phyloP scores from a whole-genome alignment of 148 eudicot genomes.

The Rhododendron kiyosumense region DNA sequence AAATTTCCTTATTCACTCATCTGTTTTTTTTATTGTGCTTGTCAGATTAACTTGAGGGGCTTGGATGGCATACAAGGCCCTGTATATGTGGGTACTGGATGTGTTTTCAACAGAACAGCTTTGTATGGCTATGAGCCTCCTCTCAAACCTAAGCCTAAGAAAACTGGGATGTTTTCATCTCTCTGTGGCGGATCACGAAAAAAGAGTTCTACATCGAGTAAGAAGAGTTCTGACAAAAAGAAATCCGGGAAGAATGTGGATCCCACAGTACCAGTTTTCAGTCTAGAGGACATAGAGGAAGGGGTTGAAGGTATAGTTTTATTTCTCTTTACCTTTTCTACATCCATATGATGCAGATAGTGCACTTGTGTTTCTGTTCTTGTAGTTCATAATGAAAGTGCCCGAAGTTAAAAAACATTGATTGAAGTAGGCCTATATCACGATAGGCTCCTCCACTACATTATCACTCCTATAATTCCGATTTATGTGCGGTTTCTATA shows the following conservation, averaged over 20 bases:
- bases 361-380: conserved; percentile 2
- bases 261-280: conserved; percentile 73
- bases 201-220: conserved; percentile 58
- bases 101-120: conserved; percentile 87
- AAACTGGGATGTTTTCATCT: conserved; percentile 44
- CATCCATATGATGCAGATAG: neutral
- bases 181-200: conserved; percentile 55
- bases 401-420: neutral
- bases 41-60: conserved; percentile 87
- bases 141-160: conserved; percentile 60
- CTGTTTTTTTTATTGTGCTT: conserved; percentile 1
- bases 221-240: conserved; percentile 65
- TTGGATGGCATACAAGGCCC: conserved; percentile 97
- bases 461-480: neutral
- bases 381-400: neutral
- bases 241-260: conserved; percentile 63
- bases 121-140: conserved; percentile 93
- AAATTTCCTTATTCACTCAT: neutral
- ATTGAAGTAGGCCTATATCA: neutral
- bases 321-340: neutral
- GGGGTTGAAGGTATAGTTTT: conserved; percentile 63
- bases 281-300: conserved; percentile 79
- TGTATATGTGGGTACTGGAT: conserved; percentile 85
- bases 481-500: neutral
- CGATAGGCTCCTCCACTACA: neutral